Evolutionary conservation across 2,329 filamentous ascomycete genomes (phyloP).

Genomic region (Claviceps africana): DNA sequence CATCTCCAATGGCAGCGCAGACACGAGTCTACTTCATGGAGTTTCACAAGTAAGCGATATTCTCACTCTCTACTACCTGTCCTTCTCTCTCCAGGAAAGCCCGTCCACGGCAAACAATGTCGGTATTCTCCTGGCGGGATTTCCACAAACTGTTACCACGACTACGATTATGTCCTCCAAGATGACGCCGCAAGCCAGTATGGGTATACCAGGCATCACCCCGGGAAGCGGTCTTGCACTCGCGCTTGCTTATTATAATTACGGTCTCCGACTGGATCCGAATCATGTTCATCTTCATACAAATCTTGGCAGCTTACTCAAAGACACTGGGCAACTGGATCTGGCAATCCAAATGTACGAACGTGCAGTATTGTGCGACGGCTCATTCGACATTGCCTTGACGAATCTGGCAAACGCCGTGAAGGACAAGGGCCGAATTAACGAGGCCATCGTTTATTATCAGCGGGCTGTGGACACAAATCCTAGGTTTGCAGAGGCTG

Average conservation of each 20-base stretch:
- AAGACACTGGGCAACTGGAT: conserved; percentile 87
- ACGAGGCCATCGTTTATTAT: conserved; percentile 86
- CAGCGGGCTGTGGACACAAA: conserved; percentile 81
- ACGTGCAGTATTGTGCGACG: conserved; percentile 79
- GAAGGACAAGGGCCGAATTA: conserved; percentile 86
- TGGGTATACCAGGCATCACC: conserved; percentile 62
- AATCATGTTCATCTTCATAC: conserved; percentile 94
- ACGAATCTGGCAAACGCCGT: conserved; percentile 96
- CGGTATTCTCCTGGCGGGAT: conserved; percentile 86
- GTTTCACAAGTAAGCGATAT: conserved; percentile 80
- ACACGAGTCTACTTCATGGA: conserved; percentile 41
- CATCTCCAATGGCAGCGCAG: conserved; percentile 59
- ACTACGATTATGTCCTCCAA: conserved; percentile 13
- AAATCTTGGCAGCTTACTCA: conserved; percentile 85
- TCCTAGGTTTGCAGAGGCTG: conserved; percentile 89
- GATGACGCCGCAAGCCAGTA: conserved; percentile 21
- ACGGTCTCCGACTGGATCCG: conserved; percentile 72
- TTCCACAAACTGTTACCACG: conserved; percentile 51
- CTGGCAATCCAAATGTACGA: conserved; percentile 96
- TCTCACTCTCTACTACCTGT: conserved; percentile 86
- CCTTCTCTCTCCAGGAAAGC: conserved; percentile 83
- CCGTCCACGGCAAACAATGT: conserved; percentile 98
- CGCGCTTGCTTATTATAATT: conserved; percentile 88
- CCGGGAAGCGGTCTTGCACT: conserved; percentile 79
- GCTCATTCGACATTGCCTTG: conserved; percentile 90